These are phyloP conservation scores for Ustilago loliicola DNA, from an alignment of 1,284 basidiomycete species.

Conservation along the genomic window DNA sequence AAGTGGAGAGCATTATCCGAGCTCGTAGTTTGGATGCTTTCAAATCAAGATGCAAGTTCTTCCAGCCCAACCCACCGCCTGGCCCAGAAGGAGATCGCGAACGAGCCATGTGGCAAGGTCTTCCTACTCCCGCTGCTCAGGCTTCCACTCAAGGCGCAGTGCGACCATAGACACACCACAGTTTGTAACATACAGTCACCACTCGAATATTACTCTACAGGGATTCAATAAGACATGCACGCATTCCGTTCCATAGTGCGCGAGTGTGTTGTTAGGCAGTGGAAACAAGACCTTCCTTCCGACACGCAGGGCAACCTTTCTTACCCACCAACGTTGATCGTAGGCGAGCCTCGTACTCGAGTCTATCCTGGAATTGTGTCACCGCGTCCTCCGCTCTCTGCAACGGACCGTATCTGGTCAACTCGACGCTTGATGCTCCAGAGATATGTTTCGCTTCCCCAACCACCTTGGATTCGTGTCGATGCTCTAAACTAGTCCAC, in stretches of 20 bases:
- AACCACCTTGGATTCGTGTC: background rate
- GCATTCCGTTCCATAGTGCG: background rate
- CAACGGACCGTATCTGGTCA: constrained; percentile 40
- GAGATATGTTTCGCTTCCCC: constrained; percentile 14
- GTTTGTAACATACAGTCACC: background rate
- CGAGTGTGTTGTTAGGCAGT: background rate
- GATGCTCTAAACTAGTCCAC: constrained; percentile 25
- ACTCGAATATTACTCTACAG: background rate
- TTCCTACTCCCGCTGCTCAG: constrained; percentile 31
- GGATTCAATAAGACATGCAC: background rate
- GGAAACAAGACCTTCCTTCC: constrained; percentile 23
- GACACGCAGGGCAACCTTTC: constrained; percentile 44
- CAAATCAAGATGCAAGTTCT: constrained; percentile 61
- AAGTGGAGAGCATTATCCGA: constrained; percentile 60
- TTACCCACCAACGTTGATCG: constrained; percentile 32
- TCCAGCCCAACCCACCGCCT: constrained; percentile 29
- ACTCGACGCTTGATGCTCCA: constrained; percentile 8
- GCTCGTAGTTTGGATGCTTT: constrained; percentile 60
- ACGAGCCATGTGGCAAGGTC: constrained; percentile 53
- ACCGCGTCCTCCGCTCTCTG: constrained; percentile 27
- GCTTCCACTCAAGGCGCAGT: constrained; percentile 16
- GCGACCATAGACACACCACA: constrained; percentile 5
- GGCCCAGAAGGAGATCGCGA: constrained; percentile 49
- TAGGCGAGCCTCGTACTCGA: constrained; percentile 49
- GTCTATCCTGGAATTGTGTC: constrained; percentile 29